Conservation (phyloP, 495 filamentous ascomycete genomes). For the Lasiosphaeriaceae sp. region DNA sequence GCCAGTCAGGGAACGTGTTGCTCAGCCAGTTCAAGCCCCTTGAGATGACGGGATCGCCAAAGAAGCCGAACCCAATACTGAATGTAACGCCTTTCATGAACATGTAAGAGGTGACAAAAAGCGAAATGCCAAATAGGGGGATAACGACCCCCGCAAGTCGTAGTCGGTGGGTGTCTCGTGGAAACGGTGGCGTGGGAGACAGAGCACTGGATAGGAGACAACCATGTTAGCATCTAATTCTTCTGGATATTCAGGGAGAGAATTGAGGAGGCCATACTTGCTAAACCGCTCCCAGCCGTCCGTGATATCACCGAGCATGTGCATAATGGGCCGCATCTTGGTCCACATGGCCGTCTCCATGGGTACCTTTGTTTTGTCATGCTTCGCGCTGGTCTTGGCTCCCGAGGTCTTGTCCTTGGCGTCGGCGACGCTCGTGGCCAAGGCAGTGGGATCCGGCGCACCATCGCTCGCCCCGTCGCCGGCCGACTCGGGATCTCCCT, state of each 20-base stretch:
- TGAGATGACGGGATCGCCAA: constrained; percentile 70
- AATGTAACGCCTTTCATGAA: constrained; percentile 69
- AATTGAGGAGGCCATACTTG: constrained; percentile 51
- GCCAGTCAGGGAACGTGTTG: constrained; percentile 67
- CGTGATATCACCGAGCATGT: constrained; percentile 64
- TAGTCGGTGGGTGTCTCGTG: constrained; percentile 55
- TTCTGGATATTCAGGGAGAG: background rate
- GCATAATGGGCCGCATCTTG: constrained; percentile 74
- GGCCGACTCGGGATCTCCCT: constrained; percentile 42
- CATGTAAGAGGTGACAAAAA: constrained; percentile 67
- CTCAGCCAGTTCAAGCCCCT: constrained; percentile 60
- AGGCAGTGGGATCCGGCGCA: constrained; percentile 58
- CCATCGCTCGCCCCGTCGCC: constrained; percentile 43
- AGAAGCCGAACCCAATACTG: constrained; percentile 67
- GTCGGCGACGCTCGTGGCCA: constrained; percentile 47
- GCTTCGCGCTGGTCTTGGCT: constrained; percentile 41
- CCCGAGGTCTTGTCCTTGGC: constrained; percentile 53
- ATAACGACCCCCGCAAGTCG: constrained; percentile 59
- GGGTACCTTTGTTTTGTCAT: constrained; percentile 83
- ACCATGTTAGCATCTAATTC: background rate
- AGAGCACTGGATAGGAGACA: constrained; percentile 55
- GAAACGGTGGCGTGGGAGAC: constrained; percentile 75
- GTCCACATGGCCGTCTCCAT: constrained; percentile 76
- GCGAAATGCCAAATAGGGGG: constrained; percentile 51
- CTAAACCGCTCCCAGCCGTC: constrained; percentile 78